phyloP scores from a whole-genome alignment of 78 protist species.

The Bodo saltans region DNA sequence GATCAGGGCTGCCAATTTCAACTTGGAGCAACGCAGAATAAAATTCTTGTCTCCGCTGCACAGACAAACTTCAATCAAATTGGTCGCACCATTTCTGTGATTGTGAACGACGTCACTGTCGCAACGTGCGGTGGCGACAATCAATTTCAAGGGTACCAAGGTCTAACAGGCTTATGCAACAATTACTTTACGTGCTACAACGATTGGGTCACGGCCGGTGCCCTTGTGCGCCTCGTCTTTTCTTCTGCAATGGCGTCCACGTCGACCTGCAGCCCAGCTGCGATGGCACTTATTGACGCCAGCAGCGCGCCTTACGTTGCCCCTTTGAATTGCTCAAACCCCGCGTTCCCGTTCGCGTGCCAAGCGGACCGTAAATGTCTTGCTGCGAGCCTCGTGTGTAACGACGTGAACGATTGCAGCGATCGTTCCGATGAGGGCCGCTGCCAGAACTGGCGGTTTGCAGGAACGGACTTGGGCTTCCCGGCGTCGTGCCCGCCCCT shows the following conservation, averaged over 20 bases:
- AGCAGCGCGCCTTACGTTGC: too few relatives aligned
- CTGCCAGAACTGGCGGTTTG: not conserved
- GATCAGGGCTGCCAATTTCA: not conserved
- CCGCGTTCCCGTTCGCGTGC: not conserved
- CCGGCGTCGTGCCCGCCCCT: too few relatives aligned
- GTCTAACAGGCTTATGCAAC: not conserved
- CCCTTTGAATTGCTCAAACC: too few relatives aligned
- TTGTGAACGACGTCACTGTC: not conserved
- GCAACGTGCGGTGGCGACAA: not conserved
- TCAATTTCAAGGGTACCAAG: not conserved
- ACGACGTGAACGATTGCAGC: not conserved
- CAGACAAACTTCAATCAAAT: not conserved
- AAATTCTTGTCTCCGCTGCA: not conserved
- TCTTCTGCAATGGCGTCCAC: too few relatives aligned
- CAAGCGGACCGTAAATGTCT: not conserved
- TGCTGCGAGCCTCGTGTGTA: not conserved
- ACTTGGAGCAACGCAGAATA: not conserved
- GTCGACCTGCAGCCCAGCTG: not conserved
- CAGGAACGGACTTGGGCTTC: not conserved
- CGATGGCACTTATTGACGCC: not conserved
- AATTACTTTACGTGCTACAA: not conserved
- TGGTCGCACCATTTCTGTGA: not conserved
- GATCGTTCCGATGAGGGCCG: not conserved
- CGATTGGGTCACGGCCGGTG: not conserved
- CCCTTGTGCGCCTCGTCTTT: not conserved